A percentile compares a stretch with the other conserved stretches of the same genome.
Conservation (phyloP, 2,329 filamentous ascomycete genomes). For the Aciculosporium take region DNA sequence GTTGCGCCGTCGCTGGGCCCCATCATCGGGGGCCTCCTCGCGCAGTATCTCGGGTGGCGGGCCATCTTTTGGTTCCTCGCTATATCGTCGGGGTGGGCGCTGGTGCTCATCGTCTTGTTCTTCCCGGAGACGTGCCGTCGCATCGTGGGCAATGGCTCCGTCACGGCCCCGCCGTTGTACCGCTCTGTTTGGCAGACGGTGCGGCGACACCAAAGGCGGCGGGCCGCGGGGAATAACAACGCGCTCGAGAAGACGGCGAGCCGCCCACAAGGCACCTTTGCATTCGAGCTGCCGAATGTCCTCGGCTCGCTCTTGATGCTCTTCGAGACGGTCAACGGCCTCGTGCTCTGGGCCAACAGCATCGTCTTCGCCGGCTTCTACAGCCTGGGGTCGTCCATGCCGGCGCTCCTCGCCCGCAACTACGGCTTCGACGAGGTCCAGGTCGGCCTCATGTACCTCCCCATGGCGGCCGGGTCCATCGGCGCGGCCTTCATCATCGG, state of each 20-base stretch:
- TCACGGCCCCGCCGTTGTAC: constrained; percentile 24
- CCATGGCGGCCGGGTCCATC: constrained; percentile 35
- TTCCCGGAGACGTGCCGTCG: constrained; percentile 38
- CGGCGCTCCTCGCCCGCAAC: constrained; percentile 27
- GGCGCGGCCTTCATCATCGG: constrained; percentile 33
- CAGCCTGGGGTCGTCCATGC: constrained; percentile 30
- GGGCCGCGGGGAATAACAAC: not conserved
- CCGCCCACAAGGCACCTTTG: constrained; percentile 14
- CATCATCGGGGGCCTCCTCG: constrained; percentile 43
- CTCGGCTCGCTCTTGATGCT: constrained; percentile 26
- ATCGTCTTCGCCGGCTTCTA: constrained; percentile 37
- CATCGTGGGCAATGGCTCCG: constrained; percentile 38
- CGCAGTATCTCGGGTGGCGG: constrained; percentile 43
- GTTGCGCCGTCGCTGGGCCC: constrained; percentile 38
- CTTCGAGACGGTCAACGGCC: constrained; percentile 26
- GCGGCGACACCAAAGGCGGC: constrained; percentile 11
- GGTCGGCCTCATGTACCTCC: constrained; percentile 39
- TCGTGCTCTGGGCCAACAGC: constrained; percentile 30
- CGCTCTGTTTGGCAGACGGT: constrained; percentile 20
- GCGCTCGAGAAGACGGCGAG: constrained; percentile 5
- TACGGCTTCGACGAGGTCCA: constrained; percentile 46
- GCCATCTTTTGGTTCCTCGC: constrained; percentile 49
- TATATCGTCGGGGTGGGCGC: constrained; percentile 27
- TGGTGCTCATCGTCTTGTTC: constrained; percentile 30
- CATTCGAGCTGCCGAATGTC: constrained; percentile 26